Evolutionary conservation across 176 grass and related monocot species (phyloP).

Genomic region (Alopecurus myosuroides): DNA sequence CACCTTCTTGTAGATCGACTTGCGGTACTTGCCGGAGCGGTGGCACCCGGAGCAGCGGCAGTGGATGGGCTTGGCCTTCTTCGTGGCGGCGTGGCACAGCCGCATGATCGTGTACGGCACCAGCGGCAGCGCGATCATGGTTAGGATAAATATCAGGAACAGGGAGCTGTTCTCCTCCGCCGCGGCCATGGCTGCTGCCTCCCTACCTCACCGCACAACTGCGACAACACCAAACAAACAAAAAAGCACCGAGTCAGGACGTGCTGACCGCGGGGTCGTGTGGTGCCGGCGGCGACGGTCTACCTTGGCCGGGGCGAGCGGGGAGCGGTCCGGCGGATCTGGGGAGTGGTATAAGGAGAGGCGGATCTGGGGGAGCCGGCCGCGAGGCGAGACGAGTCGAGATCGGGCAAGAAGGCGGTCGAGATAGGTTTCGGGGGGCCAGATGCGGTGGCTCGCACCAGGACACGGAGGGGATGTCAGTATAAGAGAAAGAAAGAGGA

Average conservation of each 20-base stretch:
- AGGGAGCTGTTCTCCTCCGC: conserved; percentile 92
- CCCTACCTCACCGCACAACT: not conserved
- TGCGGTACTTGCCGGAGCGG: conserved; percentile 85
- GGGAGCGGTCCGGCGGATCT: not conserved
- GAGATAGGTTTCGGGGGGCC: conserved; percentile 13
- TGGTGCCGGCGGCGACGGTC: not conserved
- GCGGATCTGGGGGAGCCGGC: conserved; percentile 27
- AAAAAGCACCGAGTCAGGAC: not conserved
- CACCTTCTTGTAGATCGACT: conserved; percentile 96
- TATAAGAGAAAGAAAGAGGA: not conserved
- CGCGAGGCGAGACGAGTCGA: not conserved
- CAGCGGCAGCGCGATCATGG: conserved; percentile 92
- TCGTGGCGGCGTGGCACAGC: conserved; percentile 49
- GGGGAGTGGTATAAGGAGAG: not conserved
- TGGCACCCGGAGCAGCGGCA: conserved; percentile 81
- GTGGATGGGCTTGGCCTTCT: conserved; percentile 87
- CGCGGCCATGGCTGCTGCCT: conserved; percentile 52
- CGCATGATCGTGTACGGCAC: conserved; percentile 85
- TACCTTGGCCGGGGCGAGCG: not conserved
- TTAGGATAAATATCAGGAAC: conserved; percentile 93
- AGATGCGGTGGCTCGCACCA: not conserved
- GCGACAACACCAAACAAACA: not conserved
- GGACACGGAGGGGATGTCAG: not conserved
- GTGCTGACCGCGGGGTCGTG: not conserved
- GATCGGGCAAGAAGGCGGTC: not conserved